Percentiles rank a stretch among this genome's conserved stretches.
Evolutionary conservation across 257 asterid genomes (phyloP).

Genomic region (Solanum infundibuliforme): DNA sequence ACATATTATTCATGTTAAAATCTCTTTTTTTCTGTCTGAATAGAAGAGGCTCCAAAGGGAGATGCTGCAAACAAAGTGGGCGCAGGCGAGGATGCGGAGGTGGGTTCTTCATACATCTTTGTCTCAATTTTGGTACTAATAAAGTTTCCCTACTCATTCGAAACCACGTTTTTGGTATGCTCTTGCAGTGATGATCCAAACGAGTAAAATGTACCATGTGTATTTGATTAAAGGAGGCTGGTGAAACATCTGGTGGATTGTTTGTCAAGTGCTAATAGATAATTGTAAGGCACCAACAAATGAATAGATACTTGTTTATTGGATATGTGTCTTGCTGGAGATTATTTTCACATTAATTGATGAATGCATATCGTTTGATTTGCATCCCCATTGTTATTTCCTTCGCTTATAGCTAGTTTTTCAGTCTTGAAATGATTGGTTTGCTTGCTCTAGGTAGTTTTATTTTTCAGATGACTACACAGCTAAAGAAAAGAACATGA

Average conservation of each 20-base stretch:
- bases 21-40: neutral
- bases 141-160: neutral
- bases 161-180: neutral
- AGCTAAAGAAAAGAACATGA: neutral
- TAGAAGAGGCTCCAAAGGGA: neutral
- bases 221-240: neutral
- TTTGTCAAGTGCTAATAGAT: neutral
- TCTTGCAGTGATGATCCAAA: neutral
- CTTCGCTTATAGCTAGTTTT: neutral
- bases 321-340: neutral
- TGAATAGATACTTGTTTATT: neutral
- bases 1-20: neutral
- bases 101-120: neutral
- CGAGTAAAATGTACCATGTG: neutral
- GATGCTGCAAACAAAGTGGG: constrained; percentile 2
- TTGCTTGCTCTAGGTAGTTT: neutral
- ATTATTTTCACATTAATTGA: neutral
- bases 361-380: neutral
- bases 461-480: neutral
- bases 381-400: neutral
- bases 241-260: neutral
- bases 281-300: neutral
- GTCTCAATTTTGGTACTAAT: neutral
- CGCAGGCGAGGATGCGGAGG: neutral
- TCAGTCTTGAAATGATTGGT: neutral